Conservation (phyloP, 106 monocot species). For the Dioscorea dumetorum region DNA sequence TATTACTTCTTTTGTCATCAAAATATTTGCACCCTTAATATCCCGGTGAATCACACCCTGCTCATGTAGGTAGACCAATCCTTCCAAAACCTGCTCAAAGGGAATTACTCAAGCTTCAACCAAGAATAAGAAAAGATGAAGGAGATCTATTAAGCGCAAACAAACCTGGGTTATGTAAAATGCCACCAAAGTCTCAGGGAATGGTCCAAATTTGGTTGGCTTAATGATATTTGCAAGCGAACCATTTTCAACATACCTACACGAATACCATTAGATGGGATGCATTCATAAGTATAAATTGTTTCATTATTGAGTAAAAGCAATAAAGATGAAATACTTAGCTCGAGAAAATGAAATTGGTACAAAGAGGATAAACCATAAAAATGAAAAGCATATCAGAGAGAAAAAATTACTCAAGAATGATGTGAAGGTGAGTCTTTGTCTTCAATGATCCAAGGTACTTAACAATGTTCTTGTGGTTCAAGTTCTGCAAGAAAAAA, state of each 20-base stretch:
- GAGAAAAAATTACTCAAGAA: conserved; percentile 68
- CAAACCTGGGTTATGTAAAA: conserved; percentile 90
- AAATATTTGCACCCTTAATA: conserved; percentile 98
- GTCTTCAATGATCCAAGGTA: conserved; percentile 98
- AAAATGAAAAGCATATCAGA: neutral
- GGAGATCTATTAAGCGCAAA: neutral
- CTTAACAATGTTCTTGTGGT: conserved; percentile 98
- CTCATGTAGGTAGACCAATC: conserved; percentile 93
- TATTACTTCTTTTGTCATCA: conserved; percentile 93
- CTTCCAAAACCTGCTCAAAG: conserved; percentile 81
- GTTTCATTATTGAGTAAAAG: neutral
- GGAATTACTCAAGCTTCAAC: neutral
- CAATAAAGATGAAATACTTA: neutral
- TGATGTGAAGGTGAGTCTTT: conserved; percentile 93
- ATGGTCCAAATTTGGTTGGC: conserved; percentile 97
- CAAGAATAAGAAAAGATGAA: neutral
- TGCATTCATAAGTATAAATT: too few relatives aligned
- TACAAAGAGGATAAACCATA: neutral
- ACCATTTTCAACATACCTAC: conserved; percentile 97
- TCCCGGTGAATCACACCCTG: conserved; percentile 99
- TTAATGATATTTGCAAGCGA: conserved; percentile 97
- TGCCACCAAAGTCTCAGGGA: conserved; percentile 89
- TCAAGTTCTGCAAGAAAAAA: conserved; percentile 71
- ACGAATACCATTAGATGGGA: neutral
- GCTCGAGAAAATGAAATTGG: neutral